A percentile compares a stretch with the other conserved stretches of the same genome.
Conservation (phyloP, 2,329 filamentous ascomycete genomes). For the Arthrobotrys entomopaga region DNA sequence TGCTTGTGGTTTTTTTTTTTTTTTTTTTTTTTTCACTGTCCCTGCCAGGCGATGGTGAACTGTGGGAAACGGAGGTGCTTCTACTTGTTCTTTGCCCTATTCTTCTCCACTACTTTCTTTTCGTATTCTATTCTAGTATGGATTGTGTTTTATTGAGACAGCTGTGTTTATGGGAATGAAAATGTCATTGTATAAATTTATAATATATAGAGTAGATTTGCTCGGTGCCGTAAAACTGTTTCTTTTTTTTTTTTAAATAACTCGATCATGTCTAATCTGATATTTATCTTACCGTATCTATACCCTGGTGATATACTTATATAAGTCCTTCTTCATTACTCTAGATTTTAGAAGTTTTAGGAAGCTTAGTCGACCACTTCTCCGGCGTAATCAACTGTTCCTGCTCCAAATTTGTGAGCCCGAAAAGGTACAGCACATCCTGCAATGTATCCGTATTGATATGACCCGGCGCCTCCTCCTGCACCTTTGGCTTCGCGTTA, state of each 20-base stretch:
- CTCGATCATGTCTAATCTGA: too few relatives aligned
- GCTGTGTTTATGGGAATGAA: constrained; percentile 1
- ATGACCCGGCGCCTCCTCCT: constrained; percentile 74
- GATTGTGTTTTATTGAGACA: not conserved
- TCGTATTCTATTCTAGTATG: not conserved
- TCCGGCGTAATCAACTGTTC: constrained; percentile 42
- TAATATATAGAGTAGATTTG: too few relatives aligned
- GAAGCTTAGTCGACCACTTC: not conserved
- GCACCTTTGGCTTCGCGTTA: constrained; percentile 84
- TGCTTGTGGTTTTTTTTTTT: too few relatives aligned
- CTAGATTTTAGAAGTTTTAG: too few relatives aligned
- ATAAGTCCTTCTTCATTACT: too few relatives aligned
- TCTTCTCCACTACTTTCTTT: not conserved
- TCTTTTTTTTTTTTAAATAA: too few relatives aligned
- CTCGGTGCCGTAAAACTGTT: too few relatives aligned
- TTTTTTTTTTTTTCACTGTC: not conserved
- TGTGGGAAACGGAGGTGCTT: not conserved
- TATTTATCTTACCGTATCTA: too few relatives aligned
- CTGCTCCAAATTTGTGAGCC: constrained; percentile 73
- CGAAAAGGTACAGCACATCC: constrained; percentile 79
- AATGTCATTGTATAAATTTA: not conserved
- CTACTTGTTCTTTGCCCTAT: not conserved
- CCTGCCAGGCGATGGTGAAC: not conserved
- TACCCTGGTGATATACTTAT: too few relatives aligned
- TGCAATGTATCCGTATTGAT: constrained; percentile 76